phyloP scores from a whole-genome alignment of 2,329 filamentous ascomycete genomes.

The Fusarium vanettenii region DNA sequence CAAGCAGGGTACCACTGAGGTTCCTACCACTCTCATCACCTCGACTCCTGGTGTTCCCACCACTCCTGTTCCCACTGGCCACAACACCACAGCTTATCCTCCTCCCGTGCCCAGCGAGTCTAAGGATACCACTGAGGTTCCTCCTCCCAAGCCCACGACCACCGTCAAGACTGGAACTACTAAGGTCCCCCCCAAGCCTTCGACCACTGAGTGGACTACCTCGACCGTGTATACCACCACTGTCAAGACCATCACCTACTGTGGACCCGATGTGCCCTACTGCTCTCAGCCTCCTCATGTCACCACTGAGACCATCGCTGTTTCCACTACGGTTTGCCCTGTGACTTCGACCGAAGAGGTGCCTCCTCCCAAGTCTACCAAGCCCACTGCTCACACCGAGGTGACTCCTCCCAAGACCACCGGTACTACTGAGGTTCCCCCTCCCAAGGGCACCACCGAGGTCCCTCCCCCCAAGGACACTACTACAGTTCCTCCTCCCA shows the following conservation, averaged over 20 bases:
- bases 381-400: slow-evolving; percentile 30
- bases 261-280: not conserved
- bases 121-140: slow-evolving; percentile 4
- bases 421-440: not conserved
- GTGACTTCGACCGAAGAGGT: slow-evolving; percentile 10
- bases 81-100: not conserved
- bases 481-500: not conserved
- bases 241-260: slow-evolving; percentile 8
- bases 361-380: slow-evolving; percentile 1
- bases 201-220: slow-evolving; percentile 5
- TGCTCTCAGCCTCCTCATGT: slow-evolving; percentile 7
- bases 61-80: not conserved
- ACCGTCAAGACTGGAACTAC: slow-evolving; percentile 2
- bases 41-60: not conserved
- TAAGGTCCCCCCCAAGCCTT: not conserved
- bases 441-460: slow-evolving; percentile 14
- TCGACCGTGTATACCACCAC: slow-evolving; percentile 16
- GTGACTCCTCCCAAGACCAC: slow-evolving; percentile 9
- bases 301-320: slow-evolving; percentile 13
- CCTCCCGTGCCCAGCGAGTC: not conserved
- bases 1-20: not conserved
- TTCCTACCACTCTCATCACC: slow-evolving; percentile 6
- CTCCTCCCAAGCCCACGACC: slow-evolving; percentile 12
- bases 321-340: slow-evolving; percentile 11
- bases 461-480: not conserved